A percentile compares a stretch with the other conserved stretches of the same genome.
phyloP scores from a whole-genome alignment of 2,329 filamentous ascomycete genomes.

The Colletotrichum plurivorum region DNA sequence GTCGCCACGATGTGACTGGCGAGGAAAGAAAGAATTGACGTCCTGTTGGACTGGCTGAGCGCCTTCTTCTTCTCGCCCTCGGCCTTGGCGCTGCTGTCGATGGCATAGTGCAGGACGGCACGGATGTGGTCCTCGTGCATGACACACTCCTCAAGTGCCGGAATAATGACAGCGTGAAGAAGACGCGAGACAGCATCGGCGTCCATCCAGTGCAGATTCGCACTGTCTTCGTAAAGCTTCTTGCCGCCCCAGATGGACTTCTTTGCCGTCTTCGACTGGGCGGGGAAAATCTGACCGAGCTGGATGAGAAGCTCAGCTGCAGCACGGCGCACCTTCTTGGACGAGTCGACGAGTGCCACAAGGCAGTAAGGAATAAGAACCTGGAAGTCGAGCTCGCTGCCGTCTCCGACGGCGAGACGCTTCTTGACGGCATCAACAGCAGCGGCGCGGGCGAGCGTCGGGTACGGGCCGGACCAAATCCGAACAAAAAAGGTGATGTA shows the following conservation, averaged over 20 bases:
- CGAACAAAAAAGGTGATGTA: slow-evolving; percentile 83
- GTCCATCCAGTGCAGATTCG: slow-evolving; percentile 70
- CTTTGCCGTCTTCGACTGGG: slow-evolving; percentile 56
- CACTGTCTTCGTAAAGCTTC: slow-evolving; percentile 73
- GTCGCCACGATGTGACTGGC: slow-evolving; percentile 79
- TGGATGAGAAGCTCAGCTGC: slow-evolving; percentile 77
- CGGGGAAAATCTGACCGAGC: slow-evolving; percentile 65
- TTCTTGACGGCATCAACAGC: slow-evolving; percentile 77
- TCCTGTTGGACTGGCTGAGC: slow-evolving; percentile 72
- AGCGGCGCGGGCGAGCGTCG: slow-evolving; percentile 76
- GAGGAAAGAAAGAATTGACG: slow-evolving; percentile 79
- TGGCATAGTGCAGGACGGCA: slow-evolving; percentile 70
- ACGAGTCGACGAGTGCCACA: slow-evolving; percentile 80
- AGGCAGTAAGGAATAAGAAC: slow-evolving; percentile 86
- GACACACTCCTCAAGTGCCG: slow-evolving; percentile 86
- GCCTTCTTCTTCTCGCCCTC: slow-evolving; percentile 64
- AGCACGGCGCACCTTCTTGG: slow-evolving; percentile 81
- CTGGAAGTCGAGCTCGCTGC: slow-evolving; percentile 76
- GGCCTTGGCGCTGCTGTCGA: slow-evolving; percentile 65
- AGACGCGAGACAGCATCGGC: slow-evolving; percentile 72
- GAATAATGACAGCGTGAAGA: slow-evolving; percentile 77
- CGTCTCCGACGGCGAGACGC: slow-evolving; percentile 66
- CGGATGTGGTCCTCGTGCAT: slow-evolving; percentile 82
- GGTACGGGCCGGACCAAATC: slow-evolving; percentile 80
- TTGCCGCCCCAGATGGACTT: slow-evolving; percentile 71